Base-by-base conservation (phyloP, 371 early-diverging fungal species). In the Lichtheimia ramosa region DNA sequence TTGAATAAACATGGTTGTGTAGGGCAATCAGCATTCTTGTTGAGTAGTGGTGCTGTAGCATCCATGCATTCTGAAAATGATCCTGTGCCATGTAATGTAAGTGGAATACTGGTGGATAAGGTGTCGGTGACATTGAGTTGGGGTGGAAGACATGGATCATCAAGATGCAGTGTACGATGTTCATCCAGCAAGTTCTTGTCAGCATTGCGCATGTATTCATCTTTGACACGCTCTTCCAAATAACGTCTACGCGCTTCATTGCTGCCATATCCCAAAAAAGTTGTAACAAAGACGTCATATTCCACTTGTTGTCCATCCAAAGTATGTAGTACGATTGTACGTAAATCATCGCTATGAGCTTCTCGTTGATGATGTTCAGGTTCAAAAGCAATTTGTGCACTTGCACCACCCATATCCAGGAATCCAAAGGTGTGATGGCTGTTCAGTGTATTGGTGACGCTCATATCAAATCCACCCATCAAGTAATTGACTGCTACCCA, bases 401-500 rank as follows among this genome's bases (percentile, higher is more conserved):
- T 90, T 3, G 94, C 94, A 0, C 94, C 94, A 39, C 94, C 94
- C 94, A 94, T 92, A 58, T 94, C 94, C 56, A 93, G 65, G 66
- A 97, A 95, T 3, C 97, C 97, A 66, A 88, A 89, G 0, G 95
- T 92, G 28, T 83, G 85, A 34, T 75, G 77, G 21, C 73, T 77
- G 15, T 69, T 21, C n/a, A 46, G 18, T 2, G 70, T 56, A 39
- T 67, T 64, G 1, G 68, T 65, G 3, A 79, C 73, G 27, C 79
- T 74, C 18, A 53, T 66, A 51, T 84, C 83, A 59, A 92, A 92
- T 15, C 90, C 89, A 16, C 81, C 84, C 87, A 91, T 85, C 18
- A 96, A 70, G 58, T 96, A 95, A 73, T 98, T 98, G 58, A 95
- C 87, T 2, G 97, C 89, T 3, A 95, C 69, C 97, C 97, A 98